phyloP scores from a whole-genome alignment of 1,139 yeast genomes.

The Scheffersomyces illinoinensis region DNA sequence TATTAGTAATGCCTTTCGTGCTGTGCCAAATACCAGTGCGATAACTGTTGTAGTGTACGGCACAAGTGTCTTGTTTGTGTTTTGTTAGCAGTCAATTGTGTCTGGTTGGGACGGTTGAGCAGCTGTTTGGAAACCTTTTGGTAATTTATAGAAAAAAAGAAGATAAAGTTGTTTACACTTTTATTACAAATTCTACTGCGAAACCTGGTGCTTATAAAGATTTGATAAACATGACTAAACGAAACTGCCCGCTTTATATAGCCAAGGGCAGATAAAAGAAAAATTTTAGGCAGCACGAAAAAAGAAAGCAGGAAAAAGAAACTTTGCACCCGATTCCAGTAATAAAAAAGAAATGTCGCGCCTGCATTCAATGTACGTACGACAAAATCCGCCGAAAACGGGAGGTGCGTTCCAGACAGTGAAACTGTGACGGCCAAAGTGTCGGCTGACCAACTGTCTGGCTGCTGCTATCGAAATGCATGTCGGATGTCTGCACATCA shows the following conservation, averaged over 20 bases:
- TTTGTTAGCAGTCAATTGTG: background rate
- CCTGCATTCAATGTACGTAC: background rate
- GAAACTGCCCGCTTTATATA: background rate
- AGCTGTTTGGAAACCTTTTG: conserved; percentile 1
- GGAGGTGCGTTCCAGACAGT: background rate
- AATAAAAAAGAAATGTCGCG: conserved; percentile 1
- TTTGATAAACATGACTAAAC: background rate
- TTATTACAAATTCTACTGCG: background rate
- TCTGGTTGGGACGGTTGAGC: conserved; percentile 1
- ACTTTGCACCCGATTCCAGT: background rate
- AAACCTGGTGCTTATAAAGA: background rate
- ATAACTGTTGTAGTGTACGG: background rate
- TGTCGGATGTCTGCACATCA: background rate
- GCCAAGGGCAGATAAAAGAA: background rate
- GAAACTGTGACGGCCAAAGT: background rate
- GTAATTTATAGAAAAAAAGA: background rate
- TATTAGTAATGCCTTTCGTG: background rate
- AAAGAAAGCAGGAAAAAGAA: conserved; percentile 3
- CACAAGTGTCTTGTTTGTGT: background rate
- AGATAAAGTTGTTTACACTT: background rate
- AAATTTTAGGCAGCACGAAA: conserved; percentile 1
- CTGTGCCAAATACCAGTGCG: background rate
- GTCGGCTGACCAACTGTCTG: background rate
- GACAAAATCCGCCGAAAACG: background rate
- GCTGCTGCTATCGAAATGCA: background rate